Base-by-base conservation (phyloP, 2,329 filamentous ascomycete genomes). In the Exserohilum turcica region DNA sequence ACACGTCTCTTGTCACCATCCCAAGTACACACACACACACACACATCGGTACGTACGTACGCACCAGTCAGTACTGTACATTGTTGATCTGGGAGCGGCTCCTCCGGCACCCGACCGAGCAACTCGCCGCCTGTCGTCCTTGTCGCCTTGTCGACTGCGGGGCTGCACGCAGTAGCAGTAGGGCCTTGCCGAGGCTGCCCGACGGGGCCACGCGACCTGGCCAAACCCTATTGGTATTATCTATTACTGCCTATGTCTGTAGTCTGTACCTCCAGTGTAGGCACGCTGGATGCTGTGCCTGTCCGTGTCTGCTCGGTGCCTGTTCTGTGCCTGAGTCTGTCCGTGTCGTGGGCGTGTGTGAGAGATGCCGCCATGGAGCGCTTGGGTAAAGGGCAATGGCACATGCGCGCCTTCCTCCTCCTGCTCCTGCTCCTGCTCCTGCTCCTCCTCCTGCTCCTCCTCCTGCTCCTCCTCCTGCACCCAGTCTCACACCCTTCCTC, bases 161-260 rank as follows among this genome's bases (percentile, higher is more conserved):
- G 40, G 40, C 40, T 18, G 24, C 21, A n/a, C 27, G 27, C 24
- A 19, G 18, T 6, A 2, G 33, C n/a, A 37, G 39, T 38, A 21
- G 35, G 28, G 13, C 6, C 24, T 40, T 13, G 48, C 48, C 48
- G 48, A 52, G 31, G 37, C 28, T 52, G 28, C 43, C 48, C 48
- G 48, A 40, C 19, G 38, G 46, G 27, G 16, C 16, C 18, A 24
- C 31, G 12, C 10, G 33, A 31, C 29, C 32, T 32, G 9, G 28
- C 28, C 48, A 15, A 52, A 21, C 38, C n/a, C n/a, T n/a, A n/a
- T n/a, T n/a, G n/a, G n/a, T n/a, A n/a, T n/a, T n/a, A n/a, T n/a
- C n/a, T n/a, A n/a, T n/a, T n/a, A n/a, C n/a, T n/a, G n/a, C n/a
- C n/a, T n/a, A n/a, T 43, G 21, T 24, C 35, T 13, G 24, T 15